Percentiles rank a stretch among this genome's conserved stretches.
These are phyloP conservation scores for Coemansia sp. DNA, from an alignment of 192 early-diverging fungal species.

Conservation along the genomic window DNA sequence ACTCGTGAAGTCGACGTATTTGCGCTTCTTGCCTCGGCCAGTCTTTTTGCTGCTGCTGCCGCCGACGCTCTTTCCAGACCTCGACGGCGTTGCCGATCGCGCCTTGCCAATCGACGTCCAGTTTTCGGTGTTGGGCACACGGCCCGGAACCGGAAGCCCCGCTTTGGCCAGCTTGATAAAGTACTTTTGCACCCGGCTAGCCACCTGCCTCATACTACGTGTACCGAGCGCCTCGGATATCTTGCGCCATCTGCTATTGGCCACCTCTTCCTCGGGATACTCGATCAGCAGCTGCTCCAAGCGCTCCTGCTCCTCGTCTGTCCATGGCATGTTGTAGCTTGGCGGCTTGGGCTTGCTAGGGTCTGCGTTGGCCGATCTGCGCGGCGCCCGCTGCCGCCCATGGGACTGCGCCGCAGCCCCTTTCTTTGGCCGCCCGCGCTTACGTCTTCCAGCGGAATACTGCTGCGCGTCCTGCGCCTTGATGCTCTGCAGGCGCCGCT, in stretches of 20 bases:
- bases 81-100: conserved; percentile 19
- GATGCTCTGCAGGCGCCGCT: neutral
- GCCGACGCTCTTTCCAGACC: conserved; percentile 18
- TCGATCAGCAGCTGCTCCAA: conserved; percentile 60
- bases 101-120: conserved; percentile 14
- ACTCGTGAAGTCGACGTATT: conserved; percentile 43
- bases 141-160: conserved; percentile 67
- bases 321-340: conserved; percentile 67
- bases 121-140: conserved; percentile 56
- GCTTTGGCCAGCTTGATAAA: conserved; percentile 74
- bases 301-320: conserved; percentile 63
- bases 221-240: conserved; percentile 68
- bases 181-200: conserved; percentile 76
- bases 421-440: conserved; percentile 17
- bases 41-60: conserved; percentile 23
- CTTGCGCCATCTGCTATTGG: conserved; percentile 66
- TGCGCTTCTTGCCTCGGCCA: conserved; percentile 12
- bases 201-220: conserved; percentile 69
- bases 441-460: neutral
- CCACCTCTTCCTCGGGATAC: conserved; percentile 70
- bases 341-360: conserved; percentile 50
- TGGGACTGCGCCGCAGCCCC: neutral
- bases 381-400: neutral
- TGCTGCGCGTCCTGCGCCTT: neutral
- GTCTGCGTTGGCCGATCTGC: conserved; percentile 15